A percentile compares a stretch with the other conserved stretches of the same genome.
Conservation (phyloP, 2,329 filamentous ascomycete species). For the Colletotrichum tanaceti region DNA sequence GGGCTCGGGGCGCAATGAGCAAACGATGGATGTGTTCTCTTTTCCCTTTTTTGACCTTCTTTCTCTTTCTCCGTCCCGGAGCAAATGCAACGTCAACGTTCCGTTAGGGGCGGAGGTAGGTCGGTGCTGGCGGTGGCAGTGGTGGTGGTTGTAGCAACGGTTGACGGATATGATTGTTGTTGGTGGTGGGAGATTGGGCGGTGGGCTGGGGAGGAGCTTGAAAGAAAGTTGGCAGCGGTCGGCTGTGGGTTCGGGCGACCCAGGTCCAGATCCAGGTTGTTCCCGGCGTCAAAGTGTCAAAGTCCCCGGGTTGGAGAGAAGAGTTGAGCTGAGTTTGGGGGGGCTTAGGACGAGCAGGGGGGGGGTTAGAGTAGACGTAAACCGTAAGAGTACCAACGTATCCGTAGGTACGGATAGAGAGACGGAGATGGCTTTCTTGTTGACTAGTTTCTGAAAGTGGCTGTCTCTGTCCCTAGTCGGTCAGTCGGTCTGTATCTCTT, state of each 20-base stretch:
- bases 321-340: conserved; percentile 5
- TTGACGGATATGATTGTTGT: background rate
- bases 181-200: conserved; percentile 13
- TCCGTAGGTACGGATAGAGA: no score
- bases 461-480: no score
- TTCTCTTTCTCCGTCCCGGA: background rate
- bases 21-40: background rate
- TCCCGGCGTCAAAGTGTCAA: background rate
- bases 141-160: background rate
- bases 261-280: conserved; percentile 13
- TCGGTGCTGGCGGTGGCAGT: background rate
- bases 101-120: background rate
- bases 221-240: conserved; percentile 38
- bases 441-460: background rate
- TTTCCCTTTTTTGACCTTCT: background rate
- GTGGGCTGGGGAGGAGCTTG: conserved; percentile 24
- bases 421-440: background rate
- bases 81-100: conserved; percentile 14
- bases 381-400: no score
- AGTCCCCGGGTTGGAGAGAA: background rate
- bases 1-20: conserved; percentile 25
- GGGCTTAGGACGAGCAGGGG: conserved; percentile 18
- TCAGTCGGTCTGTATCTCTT: background rate
- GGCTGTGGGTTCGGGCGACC: conserved; percentile 3
- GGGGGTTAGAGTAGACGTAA: no score